Evolutionary conservation across 140 eudicot genomes (phyloP), one percentile per base, ranked within the genome.

Genomic region (Senecio squalidus): DNA sequence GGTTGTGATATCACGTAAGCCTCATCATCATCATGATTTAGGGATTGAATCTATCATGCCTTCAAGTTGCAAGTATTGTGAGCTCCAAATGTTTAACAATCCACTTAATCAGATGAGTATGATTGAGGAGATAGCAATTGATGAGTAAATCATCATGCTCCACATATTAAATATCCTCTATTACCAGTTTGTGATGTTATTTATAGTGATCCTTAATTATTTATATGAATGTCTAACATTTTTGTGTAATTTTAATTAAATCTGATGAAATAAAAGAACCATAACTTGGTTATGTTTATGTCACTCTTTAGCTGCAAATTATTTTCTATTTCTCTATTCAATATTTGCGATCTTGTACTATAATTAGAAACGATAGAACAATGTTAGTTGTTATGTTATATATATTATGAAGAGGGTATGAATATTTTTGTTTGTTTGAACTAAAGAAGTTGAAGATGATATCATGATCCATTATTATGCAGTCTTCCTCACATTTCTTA

Each of bases 1-100:
- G 1, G 97, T 89, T 56, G 82, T 85, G 13, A 74, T 89, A 21
- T 80, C 95, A 0, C 82, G 95, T 4, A 89, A 51, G 23, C 77
- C 64, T 53, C 51, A 51, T 40, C 39, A 68, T 62, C 71, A 72
- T 75, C 74, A 71, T 51, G 72, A 68, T 14, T 64, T 64, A 82
- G 82, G 61, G 50, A 39, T 39, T 58, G 75, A 21, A 27, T 75
- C 47, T 20, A 53, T 74, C 41, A 66, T 75, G 26, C 78, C 78
- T 17, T 60, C 68, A 20, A 78, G 80, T 52, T 77, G 88, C 65
- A 70, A 82, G 77, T 84, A 82, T 33, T 74, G 78, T 17, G 89
- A 78, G 76, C 60, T 81, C 53, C 79, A 80, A 24, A 46, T 59
- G 58, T 62, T 64, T 69, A 68, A 64, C 22, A 70, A 76, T 60